These are phyloP conservation scores for Nakazawaea ambrosiae DNA, from an alignment of 805 yeast genomes.

Conservation along the genomic window DNA sequence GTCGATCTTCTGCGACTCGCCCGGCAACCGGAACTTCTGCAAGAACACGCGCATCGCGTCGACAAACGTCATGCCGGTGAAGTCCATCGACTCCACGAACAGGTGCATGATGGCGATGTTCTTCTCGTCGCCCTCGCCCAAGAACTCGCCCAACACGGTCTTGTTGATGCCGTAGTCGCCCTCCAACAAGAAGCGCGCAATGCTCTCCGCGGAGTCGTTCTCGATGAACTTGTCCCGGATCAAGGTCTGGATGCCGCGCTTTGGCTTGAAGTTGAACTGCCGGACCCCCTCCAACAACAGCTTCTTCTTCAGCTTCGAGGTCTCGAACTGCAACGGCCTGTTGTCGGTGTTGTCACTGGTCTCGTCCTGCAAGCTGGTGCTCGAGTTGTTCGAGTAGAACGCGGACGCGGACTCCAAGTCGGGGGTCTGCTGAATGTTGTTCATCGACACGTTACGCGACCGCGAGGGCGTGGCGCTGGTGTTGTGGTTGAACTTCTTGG, in stretches of 20 bases:
- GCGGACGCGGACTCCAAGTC: conserved; percentile 9
- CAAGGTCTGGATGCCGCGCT: conserved; percentile 64
- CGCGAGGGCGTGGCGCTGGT: conserved; percentile 10
- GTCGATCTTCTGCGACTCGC: conserved; percentile 97
- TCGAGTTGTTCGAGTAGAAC: conserved; percentile 3
- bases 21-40: conserved; percentile 90
- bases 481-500: conserved; percentile 40
- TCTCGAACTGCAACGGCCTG: conserved; percentile 85
- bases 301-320: conserved; percentile 74
- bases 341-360: no score
- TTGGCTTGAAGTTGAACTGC: conserved; percentile 80
- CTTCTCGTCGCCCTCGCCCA: conserved; percentile 81
- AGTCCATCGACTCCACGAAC: conserved; percentile 84
- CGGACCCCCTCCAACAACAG: conserved; percentile 70
- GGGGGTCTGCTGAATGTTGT: conserved; percentile 12
- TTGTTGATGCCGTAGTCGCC: conserved; percentile 76
- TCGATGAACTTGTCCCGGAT: conserved; percentile 56
- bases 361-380: conserved; percentile 14
- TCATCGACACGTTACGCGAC: conserved; percentile 21
- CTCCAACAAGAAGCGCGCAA: conserved; percentile 67
- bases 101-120: conserved; percentile 86
- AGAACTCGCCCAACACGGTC: conserved; percentile 78
- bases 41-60: conserved; percentile 80
- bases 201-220: conserved; percentile 52
- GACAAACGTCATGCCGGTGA: conserved; percentile 60